Evolutionary conservation across 2,329 filamentous ascomycete species (phyloP).

Genomic region (Nothophaeocryptopus gaeumannii): DNA sequence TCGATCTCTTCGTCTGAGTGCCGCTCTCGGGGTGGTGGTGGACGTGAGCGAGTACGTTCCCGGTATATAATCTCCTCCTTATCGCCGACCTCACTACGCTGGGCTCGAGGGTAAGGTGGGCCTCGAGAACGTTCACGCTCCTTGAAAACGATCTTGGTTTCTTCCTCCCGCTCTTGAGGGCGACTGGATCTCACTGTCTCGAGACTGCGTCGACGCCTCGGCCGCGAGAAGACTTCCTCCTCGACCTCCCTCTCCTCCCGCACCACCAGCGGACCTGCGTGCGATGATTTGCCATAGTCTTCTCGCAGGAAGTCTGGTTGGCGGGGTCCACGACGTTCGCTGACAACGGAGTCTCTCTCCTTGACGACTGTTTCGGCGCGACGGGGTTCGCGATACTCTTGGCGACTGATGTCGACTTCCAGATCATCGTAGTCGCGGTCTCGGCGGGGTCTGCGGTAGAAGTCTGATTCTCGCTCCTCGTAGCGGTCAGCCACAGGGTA

Average conservation of each 20-base stretch:
- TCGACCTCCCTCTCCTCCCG: constrained; percentile 40
- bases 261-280: constrained; percentile 46
- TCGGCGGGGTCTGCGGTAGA: constrained; percentile 37
- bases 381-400: constrained; percentile 28
- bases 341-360: constrained; percentile 34
- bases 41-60: constrained; percentile 37
- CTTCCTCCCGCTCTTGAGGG: constrained; percentile 40
- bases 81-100: constrained; percentile 27
- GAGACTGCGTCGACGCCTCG: constrained; percentile 26
- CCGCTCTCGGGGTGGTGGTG: constrained; percentile 31
- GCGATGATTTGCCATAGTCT: constrained; percentile 45
- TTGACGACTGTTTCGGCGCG: constrained; percentile 28
- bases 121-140: constrained; percentile 27
- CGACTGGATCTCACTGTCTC: constrained; percentile 29
- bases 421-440: constrained; percentile 49
- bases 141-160: constrained; percentile 41
- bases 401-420: constrained; percentile 46
- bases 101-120: constrained; percentile 30
- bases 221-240: constrained; percentile 32
- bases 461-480: constrained; percentile 46
- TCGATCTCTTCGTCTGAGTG: constrained; percentile 35
- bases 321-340: constrained; percentile 39
- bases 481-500: constrained; percentile 42
- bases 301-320: constrained; percentile 51
- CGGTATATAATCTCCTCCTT: constrained; percentile 42